Percentiles rank a stretch among this genome's conserved stretches.
phyloP scores from a whole-genome alignment of 2,329 filamentous ascomycete species.

The Ambrosiella cleistominuta region DNA sequence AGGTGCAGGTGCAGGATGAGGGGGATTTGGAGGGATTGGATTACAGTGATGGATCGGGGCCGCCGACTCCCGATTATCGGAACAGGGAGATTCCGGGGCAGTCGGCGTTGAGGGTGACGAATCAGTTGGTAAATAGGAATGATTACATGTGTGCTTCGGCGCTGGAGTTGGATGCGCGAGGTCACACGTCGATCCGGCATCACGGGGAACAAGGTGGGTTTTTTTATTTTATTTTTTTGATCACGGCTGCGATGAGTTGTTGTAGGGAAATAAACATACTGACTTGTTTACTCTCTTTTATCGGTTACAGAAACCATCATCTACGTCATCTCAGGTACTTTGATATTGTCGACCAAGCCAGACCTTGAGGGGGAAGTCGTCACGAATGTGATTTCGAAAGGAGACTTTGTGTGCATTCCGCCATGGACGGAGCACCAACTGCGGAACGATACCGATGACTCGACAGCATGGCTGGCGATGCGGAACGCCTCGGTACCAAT shows the following conservation, averaged over 20 bases:
- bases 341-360: slow-evolving; percentile 40
- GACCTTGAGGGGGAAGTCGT: slow-evolving; percentile 33
- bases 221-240: background rate
- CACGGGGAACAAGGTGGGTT: slow-evolving; percentile 48
- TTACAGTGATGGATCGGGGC: slow-evolving; percentile 17
- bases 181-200: slow-evolving; percentile 46
- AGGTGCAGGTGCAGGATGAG: slow-evolving; percentile 4
- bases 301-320: slow-evolving; percentile 42
- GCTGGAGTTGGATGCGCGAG: slow-evolving; percentile 38
- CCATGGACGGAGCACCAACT: slow-evolving; percentile 55
- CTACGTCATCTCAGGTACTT: slow-evolving; percentile 44
- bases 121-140: slow-evolving; percentile 36
- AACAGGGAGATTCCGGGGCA: slow-evolving; percentile 3
- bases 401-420: slow-evolving; percentile 55
- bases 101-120: slow-evolving; percentile 8
- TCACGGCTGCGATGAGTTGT: background rate
- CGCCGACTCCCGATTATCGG: slow-evolving; percentile 5
- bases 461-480: slow-evolving; percentile 48
- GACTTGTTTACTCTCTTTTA: background rate
- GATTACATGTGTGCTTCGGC: slow-evolving; percentile 46
- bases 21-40: slow-evolving; percentile 26
- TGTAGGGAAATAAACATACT: background rate
- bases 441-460: slow-evolving; percentile 43
- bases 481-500: slow-evolving; percentile 42
- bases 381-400: slow-evolving; percentile 38